A percentile compares a stretch with the other conserved stretches of the same genome.
Evolutionary conservation across 2,329 filamentous ascomycete genomes (phyloP).

Genomic region (Gnomoniopsis smithogilvyi): DNA sequence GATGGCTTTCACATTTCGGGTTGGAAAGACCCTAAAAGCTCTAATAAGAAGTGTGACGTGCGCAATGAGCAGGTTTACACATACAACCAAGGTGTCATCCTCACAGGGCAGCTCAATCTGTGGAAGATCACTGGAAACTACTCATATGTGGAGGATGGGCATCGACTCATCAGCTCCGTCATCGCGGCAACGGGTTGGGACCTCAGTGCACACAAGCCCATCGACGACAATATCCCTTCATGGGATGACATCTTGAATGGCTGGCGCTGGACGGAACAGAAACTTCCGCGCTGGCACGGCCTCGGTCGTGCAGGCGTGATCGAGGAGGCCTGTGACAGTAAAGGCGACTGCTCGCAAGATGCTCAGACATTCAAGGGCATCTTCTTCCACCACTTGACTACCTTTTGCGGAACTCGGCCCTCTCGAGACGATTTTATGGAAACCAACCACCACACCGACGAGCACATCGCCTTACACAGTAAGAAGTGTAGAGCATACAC

Average conservation of each 20-base stretch:
- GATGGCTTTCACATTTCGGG: slow-evolving; percentile 86
- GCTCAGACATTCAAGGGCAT: slow-evolving; percentile 91
- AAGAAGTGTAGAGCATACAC: slow-evolving; percentile 6
- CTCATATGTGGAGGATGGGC: slow-evolving; percentile 73
- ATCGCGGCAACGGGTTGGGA: slow-evolving; percentile 78
- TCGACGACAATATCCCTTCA: slow-evolving; percentile 33
- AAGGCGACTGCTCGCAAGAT: slow-evolving; percentile 74
- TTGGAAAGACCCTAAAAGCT: slow-evolving; percentile 54
- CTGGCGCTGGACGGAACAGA: slow-evolving; percentile 27
- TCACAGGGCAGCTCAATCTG: slow-evolving; percentile 76
- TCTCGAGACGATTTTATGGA: slow-evolving; percentile 28
- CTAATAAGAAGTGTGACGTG: slow-evolving; percentile 72
- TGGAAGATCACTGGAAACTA: slow-evolving; percentile 74
- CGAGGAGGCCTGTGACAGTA: slow-evolving; percentile 79
- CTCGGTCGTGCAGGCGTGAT: slow-evolving; percentile 77
- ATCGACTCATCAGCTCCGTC: slow-evolving; percentile 70
- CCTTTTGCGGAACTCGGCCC: slow-evolving; percentile 68
- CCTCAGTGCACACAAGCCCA: slow-evolving; percentile 36
- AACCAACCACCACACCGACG: slow-evolving; percentile 16
- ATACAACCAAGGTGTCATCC: slow-evolving; percentile 90
- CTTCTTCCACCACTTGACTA: slow-evolving; percentile 82
- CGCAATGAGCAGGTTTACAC: slow-evolving; percentile 90
- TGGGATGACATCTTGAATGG: slow-evolving; percentile 5
- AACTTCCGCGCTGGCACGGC: slow-evolving; percentile 62
- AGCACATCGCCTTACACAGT: slow-evolving; percentile 16